phyloP scores from a whole-genome alignment of 2,329 filamentous ascomycete genomes.

The Periconia sp. region DNA sequence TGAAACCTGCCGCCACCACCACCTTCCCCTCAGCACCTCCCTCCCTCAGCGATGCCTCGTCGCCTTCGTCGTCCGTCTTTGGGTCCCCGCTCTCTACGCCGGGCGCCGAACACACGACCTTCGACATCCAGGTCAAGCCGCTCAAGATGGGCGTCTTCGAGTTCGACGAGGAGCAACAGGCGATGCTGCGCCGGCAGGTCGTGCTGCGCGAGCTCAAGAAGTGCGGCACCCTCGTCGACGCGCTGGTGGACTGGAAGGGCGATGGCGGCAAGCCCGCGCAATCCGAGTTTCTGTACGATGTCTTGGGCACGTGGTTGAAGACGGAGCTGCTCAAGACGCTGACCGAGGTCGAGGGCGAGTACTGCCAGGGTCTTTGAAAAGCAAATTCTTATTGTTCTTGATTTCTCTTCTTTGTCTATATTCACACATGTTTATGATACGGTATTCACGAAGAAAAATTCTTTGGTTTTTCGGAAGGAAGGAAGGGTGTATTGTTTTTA shows the following conservation, averaged over 20 bases:
- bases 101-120: slow-evolving; percentile 15
- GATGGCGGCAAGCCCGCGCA: slow-evolving; percentile 22
- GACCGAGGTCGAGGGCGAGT: slow-evolving; percentile 23
- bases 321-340: slow-evolving; percentile 32
- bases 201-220: slow-evolving; percentile 32
- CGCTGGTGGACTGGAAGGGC: slow-evolving; percentile 29
- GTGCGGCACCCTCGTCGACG: slow-evolving; percentile 30
- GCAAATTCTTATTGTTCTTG: too few species aligned
- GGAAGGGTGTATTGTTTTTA: too few species aligned
- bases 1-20: slow-evolving; percentile 17
- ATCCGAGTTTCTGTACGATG: slow-evolving; percentile 33
- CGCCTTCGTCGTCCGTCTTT: slow-evolving; percentile 19
- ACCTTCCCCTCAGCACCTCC: slow-evolving; percentile 13
- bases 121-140: slow-evolving; percentile 26
- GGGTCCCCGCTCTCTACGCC: slow-evolving; percentile 22
- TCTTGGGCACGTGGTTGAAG: slow-evolving; percentile 36
- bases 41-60: slow-evolving; percentile 14
- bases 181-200: slow-evolving; percentile 25
- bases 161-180: slow-evolving; percentile 31
- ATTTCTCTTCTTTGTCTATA: too few species aligned
- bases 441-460: too few species aligned
- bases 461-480: too few species aligned
- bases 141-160: slow-evolving; percentile 29
- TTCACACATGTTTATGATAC: too few species aligned
- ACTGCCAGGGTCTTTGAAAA: too few species aligned